Evolutionary conservation across 2,329 filamentous ascomycete species (phyloP).

Genomic region (Claviceps pazoutovae): DNA sequence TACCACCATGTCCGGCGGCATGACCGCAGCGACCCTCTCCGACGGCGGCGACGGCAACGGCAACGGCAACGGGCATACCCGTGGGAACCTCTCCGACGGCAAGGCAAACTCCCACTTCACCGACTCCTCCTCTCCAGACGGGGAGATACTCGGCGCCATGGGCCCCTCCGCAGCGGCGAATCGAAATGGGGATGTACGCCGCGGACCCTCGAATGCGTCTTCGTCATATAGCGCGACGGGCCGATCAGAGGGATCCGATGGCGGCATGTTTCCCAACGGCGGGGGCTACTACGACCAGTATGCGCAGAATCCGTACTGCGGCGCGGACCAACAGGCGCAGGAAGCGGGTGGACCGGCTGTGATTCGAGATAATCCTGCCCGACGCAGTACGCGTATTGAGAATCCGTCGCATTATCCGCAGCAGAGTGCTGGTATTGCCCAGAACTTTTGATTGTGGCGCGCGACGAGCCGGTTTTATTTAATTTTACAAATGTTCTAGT

Average conservation of each 20-base stretch:
- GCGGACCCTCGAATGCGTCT: conserved; percentile 88
- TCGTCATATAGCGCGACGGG: conserved; percentile 82
- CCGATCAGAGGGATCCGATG: conserved; percentile 56
- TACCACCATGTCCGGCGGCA: conserved; percentile 73
- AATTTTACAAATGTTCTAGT: too few relatives aligned
- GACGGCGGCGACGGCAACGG: conserved; percentile 45
- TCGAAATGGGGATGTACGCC: conserved; percentile 57
- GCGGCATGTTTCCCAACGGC: conserved; percentile 31
- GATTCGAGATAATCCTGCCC: conserved; percentile 82
- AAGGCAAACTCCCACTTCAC: conserved; percentile 51
- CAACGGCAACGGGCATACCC: conserved; percentile 31
- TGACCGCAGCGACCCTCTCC: conserved; percentile 52
- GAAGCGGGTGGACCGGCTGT: conserved; percentile 53
- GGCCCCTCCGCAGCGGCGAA: conserved; percentile 57
- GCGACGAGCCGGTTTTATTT: not conserved
- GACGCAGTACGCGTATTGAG: conserved; percentile 90
- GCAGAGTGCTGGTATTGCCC: conserved; percentile 86
- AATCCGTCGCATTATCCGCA: conserved; percentile 79
- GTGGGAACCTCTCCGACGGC: conserved; percentile 51
- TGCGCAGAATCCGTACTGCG: conserved; percentile 39
- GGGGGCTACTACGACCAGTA: conserved; percentile 46
- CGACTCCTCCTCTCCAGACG: conserved; percentile 46
- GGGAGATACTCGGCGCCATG: conserved; percentile 72
- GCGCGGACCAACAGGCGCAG: conserved; percentile 26
- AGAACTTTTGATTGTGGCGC: conserved; percentile 53